A percentile compares a stretch with the other conserved stretches of the same genome.
Conservation (phyloP, 306 rosid genomes). For the Dicorynia guianensis region DNA sequence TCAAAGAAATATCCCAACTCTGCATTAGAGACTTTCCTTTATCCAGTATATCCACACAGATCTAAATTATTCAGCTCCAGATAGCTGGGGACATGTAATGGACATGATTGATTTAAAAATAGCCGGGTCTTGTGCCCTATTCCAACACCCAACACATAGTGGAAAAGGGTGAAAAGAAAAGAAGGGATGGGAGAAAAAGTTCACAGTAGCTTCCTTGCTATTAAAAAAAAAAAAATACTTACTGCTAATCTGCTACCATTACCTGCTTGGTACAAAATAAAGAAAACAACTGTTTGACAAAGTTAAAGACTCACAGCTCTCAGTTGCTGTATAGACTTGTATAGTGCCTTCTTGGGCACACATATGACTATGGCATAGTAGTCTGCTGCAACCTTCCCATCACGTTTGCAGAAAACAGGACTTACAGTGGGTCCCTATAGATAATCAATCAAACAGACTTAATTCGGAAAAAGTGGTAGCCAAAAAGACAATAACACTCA, state of each 20-base stretch:
- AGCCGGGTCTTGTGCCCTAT: neutral
- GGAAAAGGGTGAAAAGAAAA: too few species aligned
- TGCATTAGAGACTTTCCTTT: neutral
- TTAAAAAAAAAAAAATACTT: too few species aligned
- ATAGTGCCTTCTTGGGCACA: conserved; percentile 79
- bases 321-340: conserved; percentile 84
- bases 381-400: conserved; percentile 68
- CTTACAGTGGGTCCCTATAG: conserved; percentile 95
- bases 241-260: neutral
- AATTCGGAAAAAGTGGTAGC: neutral
- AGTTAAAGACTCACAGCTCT: conserved; percentile 76
- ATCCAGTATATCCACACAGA: neutral
- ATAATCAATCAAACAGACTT: conserved; percentile 31
- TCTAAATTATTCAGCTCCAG: neutral
- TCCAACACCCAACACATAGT: conserved; percentile 24
- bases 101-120: neutral
- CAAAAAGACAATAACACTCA: conserved; percentile 21
- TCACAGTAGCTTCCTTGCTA: too few species aligned
- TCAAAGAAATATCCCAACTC: conserved; percentile 1
- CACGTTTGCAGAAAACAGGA: conserved; percentile 79
- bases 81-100: neutral
- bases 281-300: conserved; percentile 12
- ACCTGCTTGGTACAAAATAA: neutral
- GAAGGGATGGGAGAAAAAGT: too few species aligned
- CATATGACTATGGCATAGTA: conserved; percentile 91